phyloP scores from a whole-genome alignment of 768 basidiomycete genomes.

The Termitomyces sp. region DNA sequence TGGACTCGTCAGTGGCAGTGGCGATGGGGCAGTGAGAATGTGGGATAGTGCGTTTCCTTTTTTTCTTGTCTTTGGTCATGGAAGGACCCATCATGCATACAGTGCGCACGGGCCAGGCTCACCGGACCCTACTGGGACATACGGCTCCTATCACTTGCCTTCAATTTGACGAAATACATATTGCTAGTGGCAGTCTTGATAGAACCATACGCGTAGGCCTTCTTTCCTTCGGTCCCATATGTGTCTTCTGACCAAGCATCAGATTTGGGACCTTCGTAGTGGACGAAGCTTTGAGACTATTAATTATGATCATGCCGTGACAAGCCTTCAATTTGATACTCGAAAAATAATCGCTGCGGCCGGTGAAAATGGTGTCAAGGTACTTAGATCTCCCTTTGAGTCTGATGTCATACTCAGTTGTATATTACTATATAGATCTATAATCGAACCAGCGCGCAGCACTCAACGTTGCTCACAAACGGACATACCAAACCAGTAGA shows the following conservation, averaged over 20 bases:
- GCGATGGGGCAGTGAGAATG: slow-evolving; percentile 96
- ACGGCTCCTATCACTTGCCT: slow-evolving; percentile 91
- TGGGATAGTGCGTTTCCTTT: slow-evolving; percentile 85
- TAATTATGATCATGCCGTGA: slow-evolving; percentile 86
- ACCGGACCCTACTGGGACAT: slow-evolving; percentile 89
- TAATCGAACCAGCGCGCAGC: slow-evolving; percentile 90
- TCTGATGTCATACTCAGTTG: slow-evolving; percentile 1
- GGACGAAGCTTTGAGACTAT: slow-evolving; percentile 87
- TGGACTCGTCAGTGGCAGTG: slow-evolving; percentile 93
- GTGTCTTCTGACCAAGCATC: background rate
- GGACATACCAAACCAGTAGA: slow-evolving; percentile 92
- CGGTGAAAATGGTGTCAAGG: slow-evolving; percentile 92
- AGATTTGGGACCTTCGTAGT: slow-evolving; percentile 97
- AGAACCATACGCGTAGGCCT: slow-evolving; percentile 78
- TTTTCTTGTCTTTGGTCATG: background rate
- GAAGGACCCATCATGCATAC: background rate
- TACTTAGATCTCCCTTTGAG: slow-evolving; percentile 23
- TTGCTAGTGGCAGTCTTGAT: slow-evolving; percentile 90
- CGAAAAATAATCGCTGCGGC: slow-evolving; percentile 89
- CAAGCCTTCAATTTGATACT: slow-evolving; percentile 89
- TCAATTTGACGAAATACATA: slow-evolving; percentile 94
- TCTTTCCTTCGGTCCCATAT: slow-evolving; percentile 1
- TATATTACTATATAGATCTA: slow-evolving; percentile 57
- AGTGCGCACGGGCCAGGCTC: slow-evolving; percentile 98
- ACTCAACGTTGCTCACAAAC: slow-evolving; percentile 79